These are phyloP conservation scores for Elymus sibiricus DNA, from an alignment of 176 grass and related monocot genomes.

Conservation along the genomic window DNA sequence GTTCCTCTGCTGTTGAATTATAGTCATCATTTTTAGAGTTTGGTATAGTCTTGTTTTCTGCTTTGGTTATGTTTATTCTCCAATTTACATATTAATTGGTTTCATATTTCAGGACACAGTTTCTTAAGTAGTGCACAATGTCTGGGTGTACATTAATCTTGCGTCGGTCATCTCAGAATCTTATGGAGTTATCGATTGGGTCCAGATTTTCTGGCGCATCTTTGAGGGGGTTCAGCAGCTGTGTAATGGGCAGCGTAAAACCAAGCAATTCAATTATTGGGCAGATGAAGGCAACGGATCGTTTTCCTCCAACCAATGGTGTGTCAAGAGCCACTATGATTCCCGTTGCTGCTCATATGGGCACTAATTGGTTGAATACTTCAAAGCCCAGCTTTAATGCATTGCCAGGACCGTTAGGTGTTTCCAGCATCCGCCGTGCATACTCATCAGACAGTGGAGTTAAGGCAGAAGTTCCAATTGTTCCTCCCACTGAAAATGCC, in stretches of 20 bases:
- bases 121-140: constrained; percentile 26
- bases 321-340: constrained; percentile 15
- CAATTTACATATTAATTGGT: neutral
- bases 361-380: constrained; percentile 22
- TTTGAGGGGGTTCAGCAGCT: constrained; percentile 25
- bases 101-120: constrained; percentile 15
- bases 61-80: neutral
- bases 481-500: constrained; percentile 39
- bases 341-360: constrained; percentile 24
- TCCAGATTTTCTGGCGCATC: constrained; percentile 19
- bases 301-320: constrained; percentile 11
- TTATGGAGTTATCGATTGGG: constrained; percentile 36
- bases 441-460: constrained; percentile 52
- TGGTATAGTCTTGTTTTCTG: neutral
- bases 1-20: neutral
- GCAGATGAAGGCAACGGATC: constrained; percentile 20
- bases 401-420: constrained; percentile 25
- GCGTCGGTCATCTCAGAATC: constrained; percentile 22
- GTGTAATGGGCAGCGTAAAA: constrained; percentile 26
- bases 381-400: constrained; percentile 21
- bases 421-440: constrained; percentile 20
- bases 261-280: neutral
- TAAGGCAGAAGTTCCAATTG: constrained; percentile 40
- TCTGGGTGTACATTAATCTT: constrained; percentile 21
- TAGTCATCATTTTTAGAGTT: neutral